These are phyloP conservation scores for Conidiobolus incongruus DNA, from an alignment of 371 early-diverging fungal species.

Conservation along the genomic window DNA sequence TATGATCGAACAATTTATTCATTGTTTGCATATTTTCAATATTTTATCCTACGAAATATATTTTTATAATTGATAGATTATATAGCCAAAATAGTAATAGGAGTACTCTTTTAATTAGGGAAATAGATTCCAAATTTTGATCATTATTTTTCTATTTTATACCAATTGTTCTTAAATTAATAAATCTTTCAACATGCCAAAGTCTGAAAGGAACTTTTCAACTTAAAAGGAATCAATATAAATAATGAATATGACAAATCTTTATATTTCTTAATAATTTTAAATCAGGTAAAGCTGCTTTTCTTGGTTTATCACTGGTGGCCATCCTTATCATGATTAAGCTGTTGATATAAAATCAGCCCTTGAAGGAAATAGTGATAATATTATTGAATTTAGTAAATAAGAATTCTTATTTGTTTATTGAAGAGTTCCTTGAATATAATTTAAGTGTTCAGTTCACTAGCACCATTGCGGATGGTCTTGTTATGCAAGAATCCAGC, in stretches of 20 bases:
- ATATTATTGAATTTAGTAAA: conserved; percentile 87
- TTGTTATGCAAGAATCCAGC: conserved; percentile 80
- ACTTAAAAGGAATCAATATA: not conserved
- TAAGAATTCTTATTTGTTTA: not conserved
- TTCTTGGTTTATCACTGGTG: conserved; percentile 89
- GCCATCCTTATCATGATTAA: conserved; percentile 52
- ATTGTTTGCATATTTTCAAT: no score
- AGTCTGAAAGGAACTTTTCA: no score
- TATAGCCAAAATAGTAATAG: no score
- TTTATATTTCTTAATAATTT: not conserved
- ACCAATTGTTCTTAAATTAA: no score
- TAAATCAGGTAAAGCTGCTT: conserved; percentile 48
- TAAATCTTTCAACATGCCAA: no score
- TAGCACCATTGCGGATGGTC: conserved; percentile 94
- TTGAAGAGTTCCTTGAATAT: not conserved
- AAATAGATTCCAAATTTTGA: no score
- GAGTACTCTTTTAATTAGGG: no score
- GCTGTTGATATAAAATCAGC: conserved; percentile 65
- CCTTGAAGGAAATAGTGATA: conserved; percentile 77
- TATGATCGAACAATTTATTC: no score
- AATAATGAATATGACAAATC: not conserved
- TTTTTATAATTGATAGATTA: no score
- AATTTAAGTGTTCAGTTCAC: conserved; percentile 79
- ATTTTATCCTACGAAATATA: no score
- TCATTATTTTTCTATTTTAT: no score